Evolutionary conservation across 441 rosid genomes (phyloP).

Genomic region (Sinapis alba): DNA sequence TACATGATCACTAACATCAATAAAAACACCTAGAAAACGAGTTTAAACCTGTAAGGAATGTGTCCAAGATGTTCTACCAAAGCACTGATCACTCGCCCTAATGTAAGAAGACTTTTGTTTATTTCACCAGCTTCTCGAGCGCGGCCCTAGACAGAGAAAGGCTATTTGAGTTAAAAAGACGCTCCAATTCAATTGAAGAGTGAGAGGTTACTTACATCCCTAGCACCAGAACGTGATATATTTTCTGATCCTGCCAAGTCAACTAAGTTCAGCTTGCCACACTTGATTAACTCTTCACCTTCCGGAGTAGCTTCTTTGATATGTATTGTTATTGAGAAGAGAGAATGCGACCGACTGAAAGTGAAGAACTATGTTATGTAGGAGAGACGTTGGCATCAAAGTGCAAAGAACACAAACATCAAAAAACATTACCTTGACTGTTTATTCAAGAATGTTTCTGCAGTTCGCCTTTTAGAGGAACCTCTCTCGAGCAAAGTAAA

Average conservation of each 20-base stretch:
- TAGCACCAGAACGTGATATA: constrained; percentile 98
- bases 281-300: constrained; percentile 94
- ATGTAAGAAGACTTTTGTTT: constrained; percentile 92
- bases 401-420: constrained; percentile 12
- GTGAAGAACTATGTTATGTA: constrained; percentile 19
- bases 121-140: constrained; percentile 99
- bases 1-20: not conserved
- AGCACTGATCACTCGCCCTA: constrained; percentile 98
- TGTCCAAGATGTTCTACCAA: constrained; percentile 99
- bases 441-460: constrained; percentile 93
- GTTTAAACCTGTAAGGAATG: constrained; percentile 82
- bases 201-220: constrained; percentile 60
- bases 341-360: constrained; percentile 95
- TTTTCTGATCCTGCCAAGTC: constrained; percentile 98
- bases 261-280: constrained; percentile 95
- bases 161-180: constrained; percentile 4
- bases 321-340: constrained; percentile 92
- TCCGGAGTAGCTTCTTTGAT: constrained; percentile 97
- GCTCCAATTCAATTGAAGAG: constrained; percentile 1
- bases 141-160: constrained; percentile 62
- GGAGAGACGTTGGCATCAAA: not conserved
- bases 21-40: not conserved
- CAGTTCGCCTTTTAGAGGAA: constrained; percentile 92
- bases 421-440: constrained; percentile 69
- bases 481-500: constrained; percentile 94